Percentiles rank a stretch among this genome's conserved stretches.
These are phyloP conservation scores for barley (Hordeum vulgare) DNA, from an alignment of 176 grass and related monocot species.

Conservation along the genomic window DNA sequence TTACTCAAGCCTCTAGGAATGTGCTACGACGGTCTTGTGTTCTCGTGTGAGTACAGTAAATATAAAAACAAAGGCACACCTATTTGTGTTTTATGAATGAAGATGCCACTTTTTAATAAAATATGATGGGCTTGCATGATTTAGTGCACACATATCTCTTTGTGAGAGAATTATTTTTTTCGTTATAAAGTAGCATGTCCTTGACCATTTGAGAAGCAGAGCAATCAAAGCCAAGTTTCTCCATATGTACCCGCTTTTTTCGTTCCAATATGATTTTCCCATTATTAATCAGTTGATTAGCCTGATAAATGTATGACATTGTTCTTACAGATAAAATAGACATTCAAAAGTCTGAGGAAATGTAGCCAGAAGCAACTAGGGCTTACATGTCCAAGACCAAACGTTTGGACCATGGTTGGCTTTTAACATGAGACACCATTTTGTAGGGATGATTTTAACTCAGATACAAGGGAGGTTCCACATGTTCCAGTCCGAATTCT, in stretches of 20 bases:
- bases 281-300: background rate
- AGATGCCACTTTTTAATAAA: background rate
- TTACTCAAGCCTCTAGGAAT: too few relatives aligned
- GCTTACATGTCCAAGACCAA: background rate
- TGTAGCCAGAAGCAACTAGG: conserved; percentile 19
- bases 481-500: too few relatives aligned
- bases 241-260: background rate
- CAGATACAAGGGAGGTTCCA: too few relatives aligned
- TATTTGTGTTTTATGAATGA: background rate
- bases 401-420: too few relatives aligned
- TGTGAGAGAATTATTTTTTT: background rate
- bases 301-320: background rate
- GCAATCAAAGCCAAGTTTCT: background rate
- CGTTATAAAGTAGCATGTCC: background rate
- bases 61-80: background rate
- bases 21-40: too few relatives aligned
- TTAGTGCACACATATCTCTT: background rate
- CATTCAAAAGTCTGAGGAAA: background rate
- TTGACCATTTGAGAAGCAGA: background rate
- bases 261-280: background rate
- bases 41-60: too few relatives aligned
- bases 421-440: too few relatives aligned
- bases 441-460: too few relatives aligned
- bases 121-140: background rate
- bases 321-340: conserved; percentile 29